Percentiles rank a stretch among this genome's conserved stretches.
These are phyloP conservation scores for Solanum pennellii DNA, from an alignment of 257 asterid genomes.

Conservation along the genomic window DNA sequence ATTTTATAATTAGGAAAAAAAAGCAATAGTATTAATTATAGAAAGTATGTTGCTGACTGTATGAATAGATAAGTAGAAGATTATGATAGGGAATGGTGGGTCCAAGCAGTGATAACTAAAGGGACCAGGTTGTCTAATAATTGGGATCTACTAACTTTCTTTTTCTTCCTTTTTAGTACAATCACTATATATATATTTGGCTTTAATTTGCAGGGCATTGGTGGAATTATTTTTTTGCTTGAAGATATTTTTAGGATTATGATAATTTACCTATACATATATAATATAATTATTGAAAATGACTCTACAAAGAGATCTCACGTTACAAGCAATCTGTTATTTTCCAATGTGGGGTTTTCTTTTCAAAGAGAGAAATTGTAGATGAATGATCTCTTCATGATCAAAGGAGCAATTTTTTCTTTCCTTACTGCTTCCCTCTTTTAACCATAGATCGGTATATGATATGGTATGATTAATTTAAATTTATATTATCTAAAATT, in stretches of 20 bases:
- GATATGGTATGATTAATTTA: neutral
- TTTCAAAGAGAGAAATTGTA: neutral
- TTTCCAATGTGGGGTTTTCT: neutral
- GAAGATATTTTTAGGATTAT: neutral
- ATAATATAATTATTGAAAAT: neutral
- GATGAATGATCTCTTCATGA: neutral
- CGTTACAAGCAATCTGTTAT: neutral
- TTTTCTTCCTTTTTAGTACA: neutral
- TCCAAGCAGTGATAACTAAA: neutral
- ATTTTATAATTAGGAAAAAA: neutral
- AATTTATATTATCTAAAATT: neutral
- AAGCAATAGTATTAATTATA: neutral
- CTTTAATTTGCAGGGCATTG: neutral
- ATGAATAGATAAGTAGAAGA: neutral
- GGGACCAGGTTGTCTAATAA: neutral
- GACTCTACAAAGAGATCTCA: neutral
- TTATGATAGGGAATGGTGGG: neutral
- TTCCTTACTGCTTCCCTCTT: neutral
- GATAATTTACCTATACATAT: neutral
- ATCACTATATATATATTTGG: neutral
- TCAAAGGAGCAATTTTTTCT: neutral
- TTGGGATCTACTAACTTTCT: neutral
- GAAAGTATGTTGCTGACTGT: neutral
- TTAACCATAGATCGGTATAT: rapidly evolving
- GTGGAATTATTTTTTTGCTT: neutral